Evolutionary conservation across 148 eudicot species (phyloP).

Genomic region (Rhododendron kiyosumense): DNA sequence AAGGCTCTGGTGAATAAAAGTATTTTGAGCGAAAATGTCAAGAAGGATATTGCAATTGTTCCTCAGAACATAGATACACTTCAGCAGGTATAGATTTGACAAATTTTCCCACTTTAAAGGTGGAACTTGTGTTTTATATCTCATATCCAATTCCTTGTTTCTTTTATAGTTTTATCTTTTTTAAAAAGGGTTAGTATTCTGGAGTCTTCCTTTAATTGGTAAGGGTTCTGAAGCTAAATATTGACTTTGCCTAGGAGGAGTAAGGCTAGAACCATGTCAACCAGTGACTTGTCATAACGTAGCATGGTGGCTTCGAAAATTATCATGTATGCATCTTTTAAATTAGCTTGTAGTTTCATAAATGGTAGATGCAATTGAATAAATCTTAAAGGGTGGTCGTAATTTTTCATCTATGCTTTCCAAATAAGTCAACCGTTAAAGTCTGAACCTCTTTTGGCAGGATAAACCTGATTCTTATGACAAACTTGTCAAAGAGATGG

Average conservation of each 20-base stretch:
- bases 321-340: neutral
- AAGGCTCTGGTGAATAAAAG: constrained; percentile 64
- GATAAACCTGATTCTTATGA: constrained; percentile 83
- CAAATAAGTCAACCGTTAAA: neutral
- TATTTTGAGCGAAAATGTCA: constrained; percentile 30
- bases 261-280: neutral
- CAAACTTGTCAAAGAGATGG: constrained; percentile 67
- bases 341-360: neutral
- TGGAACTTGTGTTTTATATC: neutral
- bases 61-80: constrained; percentile 27
- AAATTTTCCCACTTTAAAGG: neutral
- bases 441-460: constrained; percentile 27
- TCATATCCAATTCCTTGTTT: neutral
- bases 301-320: neutral
- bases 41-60: constrained; percentile 29
- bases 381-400: neutral
- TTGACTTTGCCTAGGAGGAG: neutral
- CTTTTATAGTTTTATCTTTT: neutral
- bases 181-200: neutral
- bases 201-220: neutral
- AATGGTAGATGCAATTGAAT: neutral
- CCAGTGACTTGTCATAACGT: neutral
- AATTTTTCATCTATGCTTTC: neutral
- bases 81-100: constrained; percentile 35
- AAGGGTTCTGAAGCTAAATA: neutral